phyloP scores from a whole-genome alignment of 1,139 yeast genomes.

The Taiozyma onychis region DNA sequence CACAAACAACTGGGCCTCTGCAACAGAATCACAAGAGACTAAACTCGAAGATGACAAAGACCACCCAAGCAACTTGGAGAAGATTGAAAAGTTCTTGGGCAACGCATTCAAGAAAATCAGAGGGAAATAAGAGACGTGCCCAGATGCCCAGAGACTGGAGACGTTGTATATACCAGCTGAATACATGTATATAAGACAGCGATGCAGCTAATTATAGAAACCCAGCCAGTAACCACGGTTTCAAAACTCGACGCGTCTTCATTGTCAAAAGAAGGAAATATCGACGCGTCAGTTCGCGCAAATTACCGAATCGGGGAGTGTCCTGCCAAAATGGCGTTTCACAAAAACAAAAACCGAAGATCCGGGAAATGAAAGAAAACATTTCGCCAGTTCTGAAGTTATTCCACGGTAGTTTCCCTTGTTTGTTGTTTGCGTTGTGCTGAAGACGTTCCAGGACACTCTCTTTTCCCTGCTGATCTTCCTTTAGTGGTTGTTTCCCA shows the following conservation, averaged over 20 bases:
- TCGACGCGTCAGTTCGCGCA: background rate
- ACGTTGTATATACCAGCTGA: background rate
- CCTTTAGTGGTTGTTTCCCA: background rate
- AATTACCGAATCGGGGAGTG: background rate
- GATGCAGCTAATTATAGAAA: no score
- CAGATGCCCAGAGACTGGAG: background rate
- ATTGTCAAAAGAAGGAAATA: background rate
- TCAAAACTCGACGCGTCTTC: background rate
- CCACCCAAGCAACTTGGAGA: constrained; percentile 52
- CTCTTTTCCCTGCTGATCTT: background rate
- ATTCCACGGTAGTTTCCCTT: background rate
- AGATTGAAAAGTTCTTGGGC: constrained; percentile 58
- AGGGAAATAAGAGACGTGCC: constrained; percentile 5
- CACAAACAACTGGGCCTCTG: constrained; percentile 50
- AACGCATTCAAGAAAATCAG: constrained; percentile 55
- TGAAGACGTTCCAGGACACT: background rate
- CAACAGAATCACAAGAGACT: constrained; percentile 14
- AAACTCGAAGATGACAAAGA: constrained; percentile 35
- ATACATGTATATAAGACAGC: background rate
- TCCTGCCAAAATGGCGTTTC: background rate
- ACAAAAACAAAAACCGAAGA: background rate
- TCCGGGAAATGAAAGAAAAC: no score
- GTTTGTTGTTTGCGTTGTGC: background rate
- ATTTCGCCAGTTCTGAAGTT: no score
- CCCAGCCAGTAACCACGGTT: no score